Percentiles rank a stretch among this genome's conserved stretches.
These are phyloP conservation scores for Beauveria brongniartii DNA, from an alignment of 2,329 filamentous ascomycete genomes.

Conservation along the genomic window DNA sequence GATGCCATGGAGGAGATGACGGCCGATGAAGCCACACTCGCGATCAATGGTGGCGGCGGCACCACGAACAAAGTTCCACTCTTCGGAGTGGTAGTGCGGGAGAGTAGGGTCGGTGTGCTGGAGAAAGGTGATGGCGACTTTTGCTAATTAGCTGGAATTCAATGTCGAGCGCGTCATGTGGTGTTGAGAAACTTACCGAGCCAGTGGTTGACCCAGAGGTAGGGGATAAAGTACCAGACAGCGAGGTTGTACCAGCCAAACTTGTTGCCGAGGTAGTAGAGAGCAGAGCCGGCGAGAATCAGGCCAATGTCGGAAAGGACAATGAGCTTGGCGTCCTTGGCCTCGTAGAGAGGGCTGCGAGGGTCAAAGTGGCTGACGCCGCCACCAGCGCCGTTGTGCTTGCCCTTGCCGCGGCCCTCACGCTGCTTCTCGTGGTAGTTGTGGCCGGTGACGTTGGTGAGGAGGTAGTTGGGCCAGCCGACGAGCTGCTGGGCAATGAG, in stretches of 20 bases:
- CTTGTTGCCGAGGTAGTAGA: slow-evolving; percentile 63
- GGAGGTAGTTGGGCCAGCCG: slow-evolving; percentile 88
- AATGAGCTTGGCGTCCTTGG: slow-evolving; percentile 82
- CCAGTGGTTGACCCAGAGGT: slow-evolving; percentile 99
- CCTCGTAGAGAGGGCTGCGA: slow-evolving; percentile 80
- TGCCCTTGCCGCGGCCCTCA: slow-evolving; percentile 90
- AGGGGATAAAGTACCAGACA: slow-evolving; percentile 93
- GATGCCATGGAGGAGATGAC: slow-evolving; percentile 80
- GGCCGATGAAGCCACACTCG: slow-evolving; percentile 93
- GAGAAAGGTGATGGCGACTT: slow-evolving; percentile 93
- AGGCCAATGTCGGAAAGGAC: slow-evolving; percentile 79
- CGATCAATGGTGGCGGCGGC: slow-evolving; percentile 94
- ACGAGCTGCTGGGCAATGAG: slow-evolving; percentile 79
- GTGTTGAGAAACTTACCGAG: slow-evolving; percentile 60
- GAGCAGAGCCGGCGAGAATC: slow-evolving; percentile 48
- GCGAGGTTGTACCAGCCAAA: slow-evolving; percentile 82
- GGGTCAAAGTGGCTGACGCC: slow-evolving; percentile 96
- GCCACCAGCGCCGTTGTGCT: slow-evolving; percentile 69
- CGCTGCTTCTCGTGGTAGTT: slow-evolving; percentile 84
- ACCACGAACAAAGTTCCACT: slow-evolving; percentile 90
- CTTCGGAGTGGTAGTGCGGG: slow-evolving; percentile 78
- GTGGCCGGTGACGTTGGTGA: slow-evolving; percentile 92
- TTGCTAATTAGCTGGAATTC: slow-evolving; percentile 16
- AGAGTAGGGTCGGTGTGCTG: slow-evolving; percentile 95
- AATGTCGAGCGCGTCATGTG: slow-evolving; percentile 11